A percentile compares a stretch with the other conserved stretches of the same genome.
Evolutionary conservation across 495 filamentous ascomycete species (phyloP).

Genomic region (Staphylotrichum tortipilum): DNA sequence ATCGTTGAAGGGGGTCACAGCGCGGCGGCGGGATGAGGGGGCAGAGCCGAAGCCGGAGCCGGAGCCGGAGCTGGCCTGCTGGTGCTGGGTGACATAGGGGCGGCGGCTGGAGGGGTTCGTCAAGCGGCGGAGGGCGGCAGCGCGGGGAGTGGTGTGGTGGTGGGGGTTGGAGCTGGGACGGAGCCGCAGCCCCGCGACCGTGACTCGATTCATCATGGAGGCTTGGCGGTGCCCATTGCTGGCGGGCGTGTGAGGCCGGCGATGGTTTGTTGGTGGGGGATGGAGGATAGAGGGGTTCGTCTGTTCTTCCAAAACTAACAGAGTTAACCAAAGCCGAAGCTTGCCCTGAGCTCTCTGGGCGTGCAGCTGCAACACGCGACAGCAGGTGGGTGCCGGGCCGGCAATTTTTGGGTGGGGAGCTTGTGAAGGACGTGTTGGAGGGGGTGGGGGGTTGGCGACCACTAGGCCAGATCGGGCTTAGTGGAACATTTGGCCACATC

Average conservation of each 20-base stretch:
- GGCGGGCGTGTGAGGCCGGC: conserved; percentile 11
- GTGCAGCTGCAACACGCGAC: not conserved
- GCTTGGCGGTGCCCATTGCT: conserved; percentile 20
- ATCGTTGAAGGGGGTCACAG: conserved; percentile 74
- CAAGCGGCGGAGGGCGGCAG: not conserved
- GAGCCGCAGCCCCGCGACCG: conserved; percentile 10
- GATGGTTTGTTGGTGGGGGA: not conserved
- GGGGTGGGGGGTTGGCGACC: conserved; percentile 11
- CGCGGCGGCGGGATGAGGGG: conserved; percentile 25
- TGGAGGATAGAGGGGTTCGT: no score
- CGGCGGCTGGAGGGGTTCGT: conserved; percentile 8
- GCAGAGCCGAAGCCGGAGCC: no score
- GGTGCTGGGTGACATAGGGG: conserved; percentile 27
- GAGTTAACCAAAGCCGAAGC: not conserved
- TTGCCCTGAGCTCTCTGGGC: no score
- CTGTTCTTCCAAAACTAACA: no score
- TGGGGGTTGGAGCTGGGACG: not conserved
- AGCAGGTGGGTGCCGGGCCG: conserved; percentile 17
- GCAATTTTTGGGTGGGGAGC: conserved; percentile 18
- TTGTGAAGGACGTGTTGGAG: not conserved
- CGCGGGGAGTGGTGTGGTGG: not conserved
- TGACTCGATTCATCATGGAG: conserved; percentile 21
- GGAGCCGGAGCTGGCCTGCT: conserved; percentile 4
- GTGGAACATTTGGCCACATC: conserved; percentile 22
- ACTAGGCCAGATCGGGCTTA: conserved; percentile 11